phyloP scores from a whole-genome alignment of 164 flowering plant genomes.

The Liriodendron chinense region DNA sequence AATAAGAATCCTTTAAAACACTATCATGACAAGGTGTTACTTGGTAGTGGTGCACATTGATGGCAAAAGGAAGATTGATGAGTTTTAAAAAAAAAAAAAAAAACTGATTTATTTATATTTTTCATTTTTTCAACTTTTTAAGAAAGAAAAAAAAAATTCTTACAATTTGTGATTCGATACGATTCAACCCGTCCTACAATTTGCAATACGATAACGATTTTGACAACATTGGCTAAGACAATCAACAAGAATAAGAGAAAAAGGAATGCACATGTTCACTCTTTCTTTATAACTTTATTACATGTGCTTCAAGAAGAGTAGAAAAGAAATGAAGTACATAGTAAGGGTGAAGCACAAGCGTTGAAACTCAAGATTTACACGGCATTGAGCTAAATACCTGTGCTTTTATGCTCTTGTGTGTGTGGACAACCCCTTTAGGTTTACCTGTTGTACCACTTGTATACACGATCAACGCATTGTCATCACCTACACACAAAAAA shows the following conservation, averaged over 20 bases:
- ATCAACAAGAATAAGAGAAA: background rate
- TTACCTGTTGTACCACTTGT: conserved; percentile 99
- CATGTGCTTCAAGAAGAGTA: background rate
- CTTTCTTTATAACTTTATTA: background rate
- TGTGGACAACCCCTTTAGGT: conserved; percentile 99
- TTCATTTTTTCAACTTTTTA: too few species aligned
- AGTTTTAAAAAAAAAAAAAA: too few species aligned
- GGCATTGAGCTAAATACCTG: conserved; percentile 50
- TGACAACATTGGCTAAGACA: too few species aligned
- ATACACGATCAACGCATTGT: conserved; percentile 81
- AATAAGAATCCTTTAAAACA: too few species aligned
- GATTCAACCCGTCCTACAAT: too few species aligned
- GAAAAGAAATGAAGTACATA: background rate
- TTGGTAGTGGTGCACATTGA: too few species aligned
- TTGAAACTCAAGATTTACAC: background rate
- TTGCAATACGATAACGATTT: too few species aligned
- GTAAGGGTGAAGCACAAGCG: background rate
- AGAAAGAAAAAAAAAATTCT: too few species aligned
- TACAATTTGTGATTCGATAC: too few species aligned
- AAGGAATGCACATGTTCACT: background rate
- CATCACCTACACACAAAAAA: conserved; percentile 42
- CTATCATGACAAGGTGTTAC: too few species aligned
- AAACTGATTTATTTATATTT: too few species aligned
- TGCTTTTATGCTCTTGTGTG: conserved; percentile 71
- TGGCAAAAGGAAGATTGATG: too few species aligned